These are phyloP conservation scores for Candida smagusa DNA, from an alignment of 1,139 yeast genomes.

Conservation along the genomic window DNA sequence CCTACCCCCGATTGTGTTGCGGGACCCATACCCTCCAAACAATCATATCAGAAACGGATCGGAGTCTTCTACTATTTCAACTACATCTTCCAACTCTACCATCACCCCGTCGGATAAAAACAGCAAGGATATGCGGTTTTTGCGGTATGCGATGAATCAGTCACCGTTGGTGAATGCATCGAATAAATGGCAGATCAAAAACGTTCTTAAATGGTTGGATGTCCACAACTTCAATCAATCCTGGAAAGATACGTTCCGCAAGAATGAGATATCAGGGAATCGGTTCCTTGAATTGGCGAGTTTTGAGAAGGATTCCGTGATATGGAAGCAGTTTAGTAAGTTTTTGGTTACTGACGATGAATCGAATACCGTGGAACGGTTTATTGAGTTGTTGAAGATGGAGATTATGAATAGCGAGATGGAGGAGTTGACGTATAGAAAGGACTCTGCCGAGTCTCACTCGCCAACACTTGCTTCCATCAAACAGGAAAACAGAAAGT, in stretches of 20 bases:
- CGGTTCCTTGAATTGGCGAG: constrained; percentile 66
- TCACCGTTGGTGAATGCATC: constrained; percentile 20
- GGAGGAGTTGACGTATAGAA: constrained; percentile 12
- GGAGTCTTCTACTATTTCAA: constrained; percentile 34
- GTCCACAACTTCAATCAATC: constrained; percentile 62
- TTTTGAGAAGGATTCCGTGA: constrained; percentile 53
- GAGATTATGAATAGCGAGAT: constrained; percentile 17
- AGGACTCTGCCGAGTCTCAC: constrained; percentile 17
- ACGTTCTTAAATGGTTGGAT: constrained; percentile 69
- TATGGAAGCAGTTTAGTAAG: constrained; percentile 47
- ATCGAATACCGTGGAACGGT: constrained; percentile 52
- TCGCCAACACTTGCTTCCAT: constrained; percentile 13
- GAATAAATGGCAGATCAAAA: constrained; percentile 60
- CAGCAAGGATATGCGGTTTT: constrained; percentile 39
- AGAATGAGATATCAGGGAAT: constrained; percentile 59
- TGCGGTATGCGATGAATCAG: constrained; percentile 44
- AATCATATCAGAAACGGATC: constrained; percentile 37
- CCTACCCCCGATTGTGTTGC: not conserved
- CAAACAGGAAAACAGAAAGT: constrained; percentile 31
- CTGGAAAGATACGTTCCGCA: constrained; percentile 66
- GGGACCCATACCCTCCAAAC: constrained; percentile 3
- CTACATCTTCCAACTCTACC: constrained; percentile 30
- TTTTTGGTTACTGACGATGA: constrained; percentile 36
- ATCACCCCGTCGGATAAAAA: constrained; percentile 31
- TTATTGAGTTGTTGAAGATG: constrained; percentile 35